Evolutionary conservation across 148 eudicot genomes (phyloP).

Genomic region (Rhododendron griersonianum): DNA sequence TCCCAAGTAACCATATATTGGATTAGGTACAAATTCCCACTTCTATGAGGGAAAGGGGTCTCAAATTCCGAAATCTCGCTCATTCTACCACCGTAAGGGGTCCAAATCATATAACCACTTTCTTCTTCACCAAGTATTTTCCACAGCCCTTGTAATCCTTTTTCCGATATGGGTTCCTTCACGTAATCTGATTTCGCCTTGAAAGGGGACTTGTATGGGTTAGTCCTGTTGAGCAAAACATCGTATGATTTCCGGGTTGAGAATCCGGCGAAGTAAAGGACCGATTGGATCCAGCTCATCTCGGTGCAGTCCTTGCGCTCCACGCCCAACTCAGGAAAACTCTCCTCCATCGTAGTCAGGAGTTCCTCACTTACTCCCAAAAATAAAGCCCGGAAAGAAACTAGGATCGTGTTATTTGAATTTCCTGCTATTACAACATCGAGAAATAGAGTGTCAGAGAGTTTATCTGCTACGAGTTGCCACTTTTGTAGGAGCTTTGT

Average conservation of each 20-base stretch:
- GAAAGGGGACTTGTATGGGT: constrained; percentile 24
- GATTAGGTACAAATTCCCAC: constrained; percentile 31
- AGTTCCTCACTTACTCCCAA: constrained; percentile 24
- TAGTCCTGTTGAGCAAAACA: constrained; percentile 14
- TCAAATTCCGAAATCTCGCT: no score
- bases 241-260: constrained; percentile 15
- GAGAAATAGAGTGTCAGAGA: not conserved
- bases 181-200: constrained; percentile 9
- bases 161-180: constrained; percentile 32
- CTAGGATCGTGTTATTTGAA: constrained; percentile 11
- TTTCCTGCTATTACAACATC: not conserved
- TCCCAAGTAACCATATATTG: constrained; percentile 36
- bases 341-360: constrained; percentile 18
- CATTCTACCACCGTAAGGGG: no score
- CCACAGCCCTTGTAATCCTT: not conserved
- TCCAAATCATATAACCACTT: constrained; percentile 11
- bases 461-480: constrained; percentile 7
- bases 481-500: not conserved
- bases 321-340: constrained; percentile 30
- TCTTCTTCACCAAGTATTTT: constrained; percentile 28
- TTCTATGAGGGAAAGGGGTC: constrained; percentile 34
- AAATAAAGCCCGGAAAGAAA: constrained; percentile 21
- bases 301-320: no score
- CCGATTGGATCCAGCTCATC: constrained; percentile 24
- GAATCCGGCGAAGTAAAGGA: constrained; percentile 18